A percentile compares a stretch with the other conserved stretches of the same genome.
Evolutionary conservation across 148 eudicot species (phyloP).

Genomic region (Bassia scoparia): DNA sequence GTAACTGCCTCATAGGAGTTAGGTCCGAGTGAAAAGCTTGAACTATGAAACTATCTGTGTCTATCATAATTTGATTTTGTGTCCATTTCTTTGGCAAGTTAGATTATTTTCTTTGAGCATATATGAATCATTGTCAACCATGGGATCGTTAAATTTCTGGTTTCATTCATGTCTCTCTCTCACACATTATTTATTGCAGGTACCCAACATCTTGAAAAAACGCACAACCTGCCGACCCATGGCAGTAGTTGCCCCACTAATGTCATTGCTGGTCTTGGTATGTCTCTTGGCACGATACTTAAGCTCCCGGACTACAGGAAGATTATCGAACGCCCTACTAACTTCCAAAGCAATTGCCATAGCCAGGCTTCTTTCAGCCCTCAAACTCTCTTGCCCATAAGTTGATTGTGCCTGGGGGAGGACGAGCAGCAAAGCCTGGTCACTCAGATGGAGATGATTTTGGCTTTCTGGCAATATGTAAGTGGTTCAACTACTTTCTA

Average conservation of each 20-base stretch:
- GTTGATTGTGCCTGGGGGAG: slow-evolving; percentile 88
- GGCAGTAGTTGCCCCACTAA: slow-evolving; percentile 99
- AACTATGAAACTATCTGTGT: not conserved
- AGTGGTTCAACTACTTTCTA: slow-evolving; percentile 39
- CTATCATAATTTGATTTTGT: not conserved
- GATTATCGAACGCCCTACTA: slow-evolving; percentile 82
- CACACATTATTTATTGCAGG: slow-evolving; percentile 39
- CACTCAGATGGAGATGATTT: slow-evolving; percentile 81
- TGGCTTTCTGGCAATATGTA: slow-evolving; percentile 93
- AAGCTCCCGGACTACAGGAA: slow-evolving; percentile 96
- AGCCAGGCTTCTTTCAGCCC: slow-evolving; percentile 78
- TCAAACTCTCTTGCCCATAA: slow-evolving; percentile 53
- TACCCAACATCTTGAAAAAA: slow-evolving; percentile 66
- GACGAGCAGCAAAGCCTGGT: slow-evolving; percentile 84
- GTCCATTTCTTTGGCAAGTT: not conserved
- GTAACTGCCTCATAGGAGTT: not conserved
- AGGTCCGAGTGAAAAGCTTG: not conserved
- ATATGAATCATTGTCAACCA: not conserved
- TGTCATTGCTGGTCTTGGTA: slow-evolving; percentile 90
- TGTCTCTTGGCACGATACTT: slow-evolving; percentile 92
- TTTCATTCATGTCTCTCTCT: not conserved
- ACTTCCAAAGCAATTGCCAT: slow-evolving; percentile 90
- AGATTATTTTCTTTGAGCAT: not conserved
- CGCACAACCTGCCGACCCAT: slow-evolving; percentile 83
- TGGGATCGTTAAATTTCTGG: not conserved